phyloP scores from a whole-genome alignment of 2,329 filamentous ascomycete genomes.

The Fusarium buharicum region DNA sequence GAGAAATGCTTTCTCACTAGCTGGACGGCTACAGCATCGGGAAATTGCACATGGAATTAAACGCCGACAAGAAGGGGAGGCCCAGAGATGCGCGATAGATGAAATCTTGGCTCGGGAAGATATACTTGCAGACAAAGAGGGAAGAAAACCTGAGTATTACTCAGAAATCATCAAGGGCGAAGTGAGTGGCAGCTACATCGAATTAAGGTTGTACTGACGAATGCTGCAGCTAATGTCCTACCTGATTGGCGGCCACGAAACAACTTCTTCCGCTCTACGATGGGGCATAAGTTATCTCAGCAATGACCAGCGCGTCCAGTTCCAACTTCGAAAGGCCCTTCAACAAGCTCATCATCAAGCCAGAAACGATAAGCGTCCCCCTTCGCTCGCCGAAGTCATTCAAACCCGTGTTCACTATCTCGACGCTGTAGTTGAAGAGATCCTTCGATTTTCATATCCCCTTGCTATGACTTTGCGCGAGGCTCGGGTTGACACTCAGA shows the following conservation, averaged over 20 bases:
- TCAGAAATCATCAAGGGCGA: conserved; percentile 24
- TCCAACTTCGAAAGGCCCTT: conserved; percentile 2
- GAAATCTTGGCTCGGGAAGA: conserved; percentile 26
- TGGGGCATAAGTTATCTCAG: conserved; percentile 30
- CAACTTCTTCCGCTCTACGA: conserved; percentile 20
- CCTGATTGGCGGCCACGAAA: conserved; percentile 28
- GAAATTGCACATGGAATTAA: conserved; percentile 18
- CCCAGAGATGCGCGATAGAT: conserved; percentile 25
- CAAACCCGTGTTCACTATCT: conserved; percentile 25
- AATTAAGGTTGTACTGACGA: neutral
- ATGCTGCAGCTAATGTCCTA: conserved; percentile 17
- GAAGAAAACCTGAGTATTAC: conserved; percentile 16
- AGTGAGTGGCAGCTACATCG: neutral
- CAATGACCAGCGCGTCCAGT: conserved; percentile 18
- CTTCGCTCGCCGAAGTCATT: conserved; percentile 16
- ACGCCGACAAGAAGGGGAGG: conserved; percentile 12
- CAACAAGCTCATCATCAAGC: conserved; percentile 13
- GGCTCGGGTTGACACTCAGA: conserved; percentile 19
- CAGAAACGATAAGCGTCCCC: conserved; percentile 3
- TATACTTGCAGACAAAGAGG: conserved; percentile 22
- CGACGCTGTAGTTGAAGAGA: conserved; percentile 27
- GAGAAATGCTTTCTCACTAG: conserved; percentile 6
- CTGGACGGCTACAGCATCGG: neutral
- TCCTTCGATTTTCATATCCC: conserved; percentile 16
- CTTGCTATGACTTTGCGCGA: conserved; percentile 19